Base-by-base conservation (phyloP, 495 filamentous ascomycete genomes). In the Talaromyces adpressus region DNA sequence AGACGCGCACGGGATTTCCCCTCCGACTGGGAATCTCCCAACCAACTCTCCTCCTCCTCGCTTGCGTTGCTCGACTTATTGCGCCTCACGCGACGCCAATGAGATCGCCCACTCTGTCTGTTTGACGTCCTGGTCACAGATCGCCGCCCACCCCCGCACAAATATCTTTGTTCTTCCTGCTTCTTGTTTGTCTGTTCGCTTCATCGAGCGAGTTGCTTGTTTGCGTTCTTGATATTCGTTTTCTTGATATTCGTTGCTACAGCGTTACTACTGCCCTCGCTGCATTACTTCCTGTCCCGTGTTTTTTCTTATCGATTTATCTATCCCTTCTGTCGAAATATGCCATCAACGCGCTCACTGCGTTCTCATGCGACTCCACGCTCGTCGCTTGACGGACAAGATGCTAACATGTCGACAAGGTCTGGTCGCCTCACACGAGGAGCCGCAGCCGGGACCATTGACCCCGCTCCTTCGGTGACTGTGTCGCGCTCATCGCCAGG, bases 401-500 rank as follows among this genome's bases (percentile, higher is more conserved):
- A 74, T 63, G 70, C 77, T 81, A 76, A 81, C 65, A 59, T 63
- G 63, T 62, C 45, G 61, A 61, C 69, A 58, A 81, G 78, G 62
- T 63, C 70, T 61, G 74, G 69, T 59, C 68, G 77, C 67, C 65
- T 67, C 39, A 77, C 72, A 63, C 78, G 73, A 34, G 66, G 73
- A 65, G 63, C 62, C 27, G 25, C 66, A 36, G 62, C 62, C 39
- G 65, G 66, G 12, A 56, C 22, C 63, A 69, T 72, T 64, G 65
- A 72, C 32, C 71, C 68, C 56, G 57, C 68, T 49, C 65, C 71
- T 12, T 71, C 75, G 45, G 72, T 80, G 34, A 84, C 85, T 22
- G 76, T 85, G 57, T 80, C 83, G 66, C 83, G 83, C 72, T 83
- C 80, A 61, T 74, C 79, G 30, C 76, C 83, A 39, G 79, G 79